Percentiles rank a stretch among this genome's conserved stretches.
Conservation (phyloP, 1,284 basidiomycete species). For the Cryptococcus sp. region DNA sequence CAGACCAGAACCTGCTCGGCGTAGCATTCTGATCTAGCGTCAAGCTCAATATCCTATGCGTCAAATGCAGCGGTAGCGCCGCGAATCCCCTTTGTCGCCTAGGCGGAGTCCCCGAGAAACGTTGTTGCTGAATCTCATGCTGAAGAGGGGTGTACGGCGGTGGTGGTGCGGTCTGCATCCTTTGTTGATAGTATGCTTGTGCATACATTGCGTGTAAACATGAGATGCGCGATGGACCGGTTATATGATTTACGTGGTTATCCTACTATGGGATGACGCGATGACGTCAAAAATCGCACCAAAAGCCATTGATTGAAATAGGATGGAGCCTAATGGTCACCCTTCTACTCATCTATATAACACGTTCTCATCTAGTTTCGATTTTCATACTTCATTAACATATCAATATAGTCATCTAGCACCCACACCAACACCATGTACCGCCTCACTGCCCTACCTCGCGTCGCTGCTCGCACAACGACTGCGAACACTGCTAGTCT, state of each 20-base stretch:
- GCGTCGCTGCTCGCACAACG: background rate
- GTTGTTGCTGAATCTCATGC: background rate
- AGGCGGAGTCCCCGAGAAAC: background rate
- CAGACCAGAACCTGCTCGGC: constrained; percentile 32
- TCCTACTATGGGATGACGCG: no score
- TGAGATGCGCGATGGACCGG: background rate
- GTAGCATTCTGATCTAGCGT: constrained; percentile 40
- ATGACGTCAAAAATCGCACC: no score
- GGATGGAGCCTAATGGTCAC: background rate
- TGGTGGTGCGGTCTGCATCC: background rate
- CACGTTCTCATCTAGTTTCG: background rate
- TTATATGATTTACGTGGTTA: no score
- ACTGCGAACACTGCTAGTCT: background rate
- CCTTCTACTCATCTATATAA: background rate
- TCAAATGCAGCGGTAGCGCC: constrained; percentile 33
- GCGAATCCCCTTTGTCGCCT: constrained; percentile 10
- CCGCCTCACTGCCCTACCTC: constrained; percentile 1
- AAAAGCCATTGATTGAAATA: background rate
- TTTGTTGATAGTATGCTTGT: background rate
- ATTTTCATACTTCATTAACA: background rate
- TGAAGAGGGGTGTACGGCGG: background rate
- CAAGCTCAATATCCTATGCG: constrained; percentile 36
- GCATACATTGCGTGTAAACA: background rate
- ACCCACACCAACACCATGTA: background rate
- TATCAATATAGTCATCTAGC: background rate